Evolutionary conservation across 2,329 filamentous ascomycete species (phyloP), one percentile per base, ranked within the genome.

Genomic region (Hypoxylon sp.): DNA sequence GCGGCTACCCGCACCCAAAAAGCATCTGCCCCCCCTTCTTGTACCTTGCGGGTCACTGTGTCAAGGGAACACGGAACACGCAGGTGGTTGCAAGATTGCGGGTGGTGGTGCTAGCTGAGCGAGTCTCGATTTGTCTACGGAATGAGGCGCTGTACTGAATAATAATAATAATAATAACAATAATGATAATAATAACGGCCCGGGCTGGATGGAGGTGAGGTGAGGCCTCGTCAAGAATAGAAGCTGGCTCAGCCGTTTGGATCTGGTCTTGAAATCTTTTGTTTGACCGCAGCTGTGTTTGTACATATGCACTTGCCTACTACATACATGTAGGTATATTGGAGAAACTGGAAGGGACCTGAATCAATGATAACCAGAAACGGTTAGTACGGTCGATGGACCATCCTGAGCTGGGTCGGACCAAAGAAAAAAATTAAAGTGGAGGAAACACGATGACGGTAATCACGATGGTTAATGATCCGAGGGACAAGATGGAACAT

Each of bases 1-100:
- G 61, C 68, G 57, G 65, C 68, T 70, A 68, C 65, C 68, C 65
- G 65, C 55, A 67, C 60, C 32, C 48, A 65, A 63, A 53, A 57
- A 65, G 46, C 38, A 56, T 62, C 49, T 60, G 43, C 45, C 48
- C 46, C 50, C 60, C 50, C 36, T n/a, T 69, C 50, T 64, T 60
- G 67, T 69, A 69, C 60, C 64, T 69, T 67, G 60, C 57, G 67
- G 67, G 57, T 64, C 60, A 57, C 36, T 7, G 38, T 60, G 50
- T 64, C 34, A 50, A 69, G 52, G 64, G 38, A 57, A 67, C 46
- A 67, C 56, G 28, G 56, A 63, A 63, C 52, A 61, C 43, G 55
- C 48, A 63, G 45, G 23, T 52, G 57, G 45, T 45, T 56, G 23
- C 49, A 55, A 30, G 32, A 28, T 17, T 19, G 51, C 56, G 49